phyloP scores from a whole-genome alignment of 2,329 filamentous ascomycete species.

The Pezicula rhizophila region DNA sequence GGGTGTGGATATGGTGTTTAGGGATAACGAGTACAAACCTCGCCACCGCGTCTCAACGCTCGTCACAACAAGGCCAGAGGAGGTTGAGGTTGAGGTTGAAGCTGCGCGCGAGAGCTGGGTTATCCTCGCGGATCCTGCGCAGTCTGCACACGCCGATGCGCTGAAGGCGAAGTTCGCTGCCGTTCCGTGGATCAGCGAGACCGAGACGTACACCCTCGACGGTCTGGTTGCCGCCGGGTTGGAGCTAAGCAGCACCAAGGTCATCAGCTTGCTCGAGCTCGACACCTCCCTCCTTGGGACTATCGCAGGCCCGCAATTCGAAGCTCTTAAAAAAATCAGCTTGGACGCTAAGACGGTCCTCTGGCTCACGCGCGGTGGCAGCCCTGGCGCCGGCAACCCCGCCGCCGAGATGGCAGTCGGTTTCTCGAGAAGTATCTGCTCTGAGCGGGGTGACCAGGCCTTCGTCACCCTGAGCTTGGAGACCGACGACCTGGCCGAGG shows the following conservation, averaged over 20 bases:
- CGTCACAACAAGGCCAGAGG: background rate
- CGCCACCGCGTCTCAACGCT: background rate
- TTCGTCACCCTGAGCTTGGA: background rate
- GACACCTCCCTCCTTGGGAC: slow-evolving; percentile 26
- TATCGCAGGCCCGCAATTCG: slow-evolving; percentile 34
- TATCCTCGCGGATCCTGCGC: background rate
- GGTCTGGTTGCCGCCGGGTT: background rate
- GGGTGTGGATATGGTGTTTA: slow-evolving; percentile 8
- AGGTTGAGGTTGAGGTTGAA: background rate
- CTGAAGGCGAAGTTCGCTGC: background rate
- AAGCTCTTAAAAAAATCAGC: slow-evolving; percentile 1
- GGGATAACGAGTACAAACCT: background rate
- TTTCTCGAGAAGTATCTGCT: slow-evolving; percentile 1
- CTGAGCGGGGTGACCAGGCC: background rate
- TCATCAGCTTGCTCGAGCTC: slow-evolving; percentile 1
- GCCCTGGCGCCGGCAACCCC: slow-evolving; percentile 19
- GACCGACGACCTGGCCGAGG: background rate
- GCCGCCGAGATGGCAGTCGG: background rate
- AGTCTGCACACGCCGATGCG: background rate
- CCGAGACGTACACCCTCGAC: background rate
- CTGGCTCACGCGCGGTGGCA: slow-evolving; percentile 1
- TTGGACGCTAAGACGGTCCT: background rate
- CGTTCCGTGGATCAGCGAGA: background rate
- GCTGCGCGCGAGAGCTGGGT: background rate
- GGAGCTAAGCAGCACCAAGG: background rate